Base-by-base conservation (phyloP, 257 asterid genomes). In the Phtheirospermum japonicum region DNA sequence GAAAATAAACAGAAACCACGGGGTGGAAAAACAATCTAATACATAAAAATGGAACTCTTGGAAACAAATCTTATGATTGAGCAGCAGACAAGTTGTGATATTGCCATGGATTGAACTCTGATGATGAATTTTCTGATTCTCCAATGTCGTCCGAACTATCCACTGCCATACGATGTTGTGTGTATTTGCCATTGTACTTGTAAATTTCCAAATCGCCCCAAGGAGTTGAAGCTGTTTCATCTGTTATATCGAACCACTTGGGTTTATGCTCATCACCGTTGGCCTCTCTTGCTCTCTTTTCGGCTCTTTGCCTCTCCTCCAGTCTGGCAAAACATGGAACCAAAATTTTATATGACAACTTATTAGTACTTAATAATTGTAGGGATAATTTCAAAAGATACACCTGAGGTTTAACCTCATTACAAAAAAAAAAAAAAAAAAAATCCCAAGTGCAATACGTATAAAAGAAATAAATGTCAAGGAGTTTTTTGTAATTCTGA, bases 191-290 rank as follows among this genome's bases (percentile, higher is more conserved):
- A 14, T 81, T 84, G 61, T 61, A 84, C 34, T 64, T 62, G 5
- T 81, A 84, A 26, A 84, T 69, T 68, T 84, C 91, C 79, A 84
- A 66, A 42, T 84, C 91, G 7, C 85, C 91, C 91, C 91, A 84
- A 11, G 91, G 87, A 9, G 91, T 81, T 0, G 88, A 73, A 12
- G 83, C 71, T 10, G 68, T 57, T 64, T 81, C 91, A 20, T 71
- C 67, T 0, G 87, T 76, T 32, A 64, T 2, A 23, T 81, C 83
- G n/a, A 84, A 84, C 91, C 91, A 84, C 67, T 76, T 81, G 32
- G 91, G 75, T 33, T 56, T 57, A 58, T 70, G 81, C 65, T 76
- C 67, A 2, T 81, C 79, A 3, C 79, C 79, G 10, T 79, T 79
- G 4, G 67, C 77, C 67, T 81, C 91, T 57, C 91, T 67, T 34